phyloP scores from a whole-genome alignment of 352 stramenopile genomes.

The Phytophthora pistaciae region DNA sequence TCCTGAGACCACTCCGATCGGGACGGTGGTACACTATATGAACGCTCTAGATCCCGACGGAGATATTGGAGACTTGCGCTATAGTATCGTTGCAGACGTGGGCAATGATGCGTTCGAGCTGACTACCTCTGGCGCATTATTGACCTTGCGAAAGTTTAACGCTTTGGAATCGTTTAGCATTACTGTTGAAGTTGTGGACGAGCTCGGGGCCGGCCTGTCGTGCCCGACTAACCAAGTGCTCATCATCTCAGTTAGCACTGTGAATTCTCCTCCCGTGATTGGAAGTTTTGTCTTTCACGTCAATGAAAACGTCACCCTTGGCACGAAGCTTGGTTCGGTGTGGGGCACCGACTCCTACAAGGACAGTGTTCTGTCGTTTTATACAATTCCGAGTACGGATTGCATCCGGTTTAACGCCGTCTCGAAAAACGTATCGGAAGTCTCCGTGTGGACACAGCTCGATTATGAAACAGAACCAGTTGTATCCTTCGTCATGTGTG shows the following conservation, averaged over 20 bases:
- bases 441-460: constrained; percentile 43
- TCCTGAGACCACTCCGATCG: constrained; percentile 16
- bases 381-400: constrained; percentile 35
- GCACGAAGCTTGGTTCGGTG: constrained; percentile 45
- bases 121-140: constrained; percentile 10
- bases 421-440: constrained; percentile 33
- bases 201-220: constrained; percentile 18
- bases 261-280: constrained; percentile 28
- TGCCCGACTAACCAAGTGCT: constrained; percentile 20
- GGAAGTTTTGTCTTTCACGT: constrained; percentile 29
- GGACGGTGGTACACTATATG: constrained; percentile 17
- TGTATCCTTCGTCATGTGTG: constrained; percentile 49
- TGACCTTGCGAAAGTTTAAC: constrained; percentile 1
- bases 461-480: constrained; percentile 49
- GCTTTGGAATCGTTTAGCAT: constrained; percentile 24
- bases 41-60: constrained; percentile 30
- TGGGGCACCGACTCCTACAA: constrained; percentile 40
- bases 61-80: constrained; percentile 10
- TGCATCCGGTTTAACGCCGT: constrained; percentile 38
- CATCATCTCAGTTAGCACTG: constrained; percentile 26
- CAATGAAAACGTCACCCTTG: constrained; percentile 22
- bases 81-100: constrained; percentile 18
- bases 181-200: constrained; percentile 24
- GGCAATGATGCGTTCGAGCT: constrained; percentile 10
- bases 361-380: constrained; percentile 55